Base-by-base conservation (phyloP, 768 basidiomycete genomes). In the Agaricus blazei region DNA sequence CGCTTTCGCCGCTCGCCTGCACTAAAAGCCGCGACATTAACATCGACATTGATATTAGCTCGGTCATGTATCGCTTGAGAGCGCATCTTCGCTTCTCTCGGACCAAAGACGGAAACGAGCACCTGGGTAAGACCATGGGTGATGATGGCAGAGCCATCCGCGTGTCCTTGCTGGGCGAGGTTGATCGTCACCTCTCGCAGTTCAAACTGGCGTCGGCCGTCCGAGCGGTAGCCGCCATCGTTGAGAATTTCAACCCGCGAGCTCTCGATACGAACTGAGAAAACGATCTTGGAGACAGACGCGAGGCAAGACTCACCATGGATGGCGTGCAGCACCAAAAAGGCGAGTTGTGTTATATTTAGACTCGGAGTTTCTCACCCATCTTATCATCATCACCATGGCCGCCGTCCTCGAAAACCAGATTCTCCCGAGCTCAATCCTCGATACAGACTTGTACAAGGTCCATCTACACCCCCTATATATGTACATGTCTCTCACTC, bases 361-460 rank as follows among this genome's bases (percentile, higher is more conserved):
- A 50, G 19, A 19, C 19, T 19, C 19, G 19, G 19, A 19, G 24
- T 40, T 14, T 34, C 19, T 1, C 19, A 28, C 47, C 48, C 59
- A 50, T 38, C 47, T 53, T 54, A 51, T 62, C 40, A 53, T 62
- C 40, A 53, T 65, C 64, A 66, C 58, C 58, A 77, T 76, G 76
- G 68, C 76, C 59, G 66, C 68, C 26, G 45, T 66, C 24, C 58
- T 65, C 31, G 51, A 68, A 34, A 55, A 65, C 54, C 60, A 72
- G 28, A 65, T 67, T 6, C 45, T 72, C 15, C 75, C 74, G 36
- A 64, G 53, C 52, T 94, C 92, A 14, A 74, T 98, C 50, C 78
- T 98, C 44, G 96, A 98, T 68, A 94, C 93, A 0, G 96, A 98
- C 69, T 72, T 96, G 29, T 98, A 98, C 82, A 98, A 96, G 81